Evolutionary conservation across 1,284 basidiomycete genomes (phyloP).

Genomic region (Vanrija sp.): DNA sequence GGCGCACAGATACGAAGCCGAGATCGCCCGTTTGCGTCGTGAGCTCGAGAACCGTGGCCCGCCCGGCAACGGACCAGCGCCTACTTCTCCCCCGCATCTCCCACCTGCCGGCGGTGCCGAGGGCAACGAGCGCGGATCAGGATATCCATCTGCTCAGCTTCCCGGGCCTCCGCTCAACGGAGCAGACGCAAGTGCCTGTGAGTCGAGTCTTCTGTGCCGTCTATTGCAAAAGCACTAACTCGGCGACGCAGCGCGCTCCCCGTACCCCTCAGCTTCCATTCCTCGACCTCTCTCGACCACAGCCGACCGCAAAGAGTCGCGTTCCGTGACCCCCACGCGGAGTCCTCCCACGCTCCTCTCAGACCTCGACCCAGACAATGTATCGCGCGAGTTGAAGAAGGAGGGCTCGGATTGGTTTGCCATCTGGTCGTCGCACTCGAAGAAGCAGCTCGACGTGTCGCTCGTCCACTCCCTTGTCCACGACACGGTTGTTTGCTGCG

Average conservation of each 20-base stretch:
- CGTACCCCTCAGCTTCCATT: constrained; percentile 14
- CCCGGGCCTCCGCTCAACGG: constrained; percentile 35
- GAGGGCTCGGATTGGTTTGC: constrained; percentile 94
- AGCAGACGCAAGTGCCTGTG: constrained; percentile 13
- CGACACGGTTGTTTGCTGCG: constrained; percentile 93
- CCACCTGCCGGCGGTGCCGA: constrained; percentile 23
- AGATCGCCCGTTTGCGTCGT: constrained; percentile 62
- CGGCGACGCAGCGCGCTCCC: constrained; percentile 9
- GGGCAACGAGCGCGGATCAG: constrained; percentile 6
- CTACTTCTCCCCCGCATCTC: constrained; percentile 18
- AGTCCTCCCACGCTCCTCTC: constrained; percentile 43
- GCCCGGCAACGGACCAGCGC: constrained; percentile 28
- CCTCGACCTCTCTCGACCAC: constrained; percentile 37
- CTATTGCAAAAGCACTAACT: neutral
- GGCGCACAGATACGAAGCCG: constrained; percentile 61
- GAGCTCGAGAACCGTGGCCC: constrained; percentile 57
- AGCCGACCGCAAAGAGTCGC: constrained; percentile 38
- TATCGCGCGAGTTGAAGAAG: constrained; percentile 59
- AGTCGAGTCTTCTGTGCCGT: neutral
- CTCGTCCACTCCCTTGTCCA: constrained; percentile 88
- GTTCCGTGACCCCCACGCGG: constrained; percentile 3
- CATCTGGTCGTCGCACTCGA: constrained; percentile 81
- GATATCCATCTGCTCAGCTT: constrained; percentile 13
- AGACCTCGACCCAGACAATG: constrained; percentile 54
- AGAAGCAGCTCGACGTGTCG: constrained; percentile 77